Conservation (phyloP, 148 eudicot species). For the Rheum nobile region DNA sequence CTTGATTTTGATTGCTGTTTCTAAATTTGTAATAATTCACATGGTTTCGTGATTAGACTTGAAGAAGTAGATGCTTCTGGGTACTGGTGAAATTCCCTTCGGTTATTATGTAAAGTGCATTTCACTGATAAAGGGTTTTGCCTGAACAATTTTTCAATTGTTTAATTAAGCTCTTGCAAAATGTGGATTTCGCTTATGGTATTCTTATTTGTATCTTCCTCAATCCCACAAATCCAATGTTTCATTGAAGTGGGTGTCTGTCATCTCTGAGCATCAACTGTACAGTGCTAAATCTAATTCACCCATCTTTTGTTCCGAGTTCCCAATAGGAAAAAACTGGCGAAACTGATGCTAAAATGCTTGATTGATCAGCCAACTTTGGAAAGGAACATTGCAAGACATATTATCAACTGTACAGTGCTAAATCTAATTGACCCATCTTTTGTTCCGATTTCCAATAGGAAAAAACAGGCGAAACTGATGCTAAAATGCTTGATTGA, state of each 20-base stretch:
- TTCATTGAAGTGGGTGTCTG: neutral
- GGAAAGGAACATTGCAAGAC: conserved; percentile 29
- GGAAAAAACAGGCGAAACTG: conserved; percentile 25
- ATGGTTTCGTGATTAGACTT: neutral
- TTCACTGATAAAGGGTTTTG: neutral
- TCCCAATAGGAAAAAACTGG: conserved; percentile 26
- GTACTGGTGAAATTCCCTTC: neutral
- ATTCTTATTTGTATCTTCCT: neutral
- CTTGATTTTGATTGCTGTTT: neutral
- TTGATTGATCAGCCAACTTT: conserved; percentile 26
- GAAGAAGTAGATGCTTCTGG: neutral
- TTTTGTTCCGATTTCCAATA: conserved; percentile 10
- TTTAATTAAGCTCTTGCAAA: neutral
- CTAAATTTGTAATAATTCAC: neutral
- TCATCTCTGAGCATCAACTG: neutral
- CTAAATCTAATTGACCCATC: neutral
- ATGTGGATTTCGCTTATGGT: neutral
- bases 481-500: conserved; percentile 32
- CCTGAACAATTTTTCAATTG: too few relatives aligned
- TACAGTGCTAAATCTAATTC: neutral
- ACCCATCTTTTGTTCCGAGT: neutral
- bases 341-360: conserved; percentile 26
- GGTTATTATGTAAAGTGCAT: neutral
- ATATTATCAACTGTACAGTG: conserved; percentile 17
- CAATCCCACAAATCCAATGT: neutral